Percentiles rank a stretch among this genome's conserved stretches.
Evolutionary conservation across 148 eudicot genomes (phyloP).

Genomic region (Talinum fruticosum): DNA sequence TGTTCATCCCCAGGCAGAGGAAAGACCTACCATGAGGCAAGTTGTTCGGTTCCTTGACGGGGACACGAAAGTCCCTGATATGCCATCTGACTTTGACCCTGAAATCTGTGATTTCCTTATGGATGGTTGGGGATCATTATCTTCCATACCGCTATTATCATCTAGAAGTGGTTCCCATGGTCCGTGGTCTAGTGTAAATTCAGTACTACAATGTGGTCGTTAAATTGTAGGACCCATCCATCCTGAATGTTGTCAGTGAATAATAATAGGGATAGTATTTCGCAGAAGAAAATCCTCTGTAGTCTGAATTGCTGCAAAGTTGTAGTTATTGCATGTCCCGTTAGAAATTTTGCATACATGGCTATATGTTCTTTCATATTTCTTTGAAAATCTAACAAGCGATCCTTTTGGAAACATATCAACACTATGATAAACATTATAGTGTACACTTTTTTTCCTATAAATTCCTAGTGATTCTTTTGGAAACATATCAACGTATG

Average conservation of each 20-base stretch:
- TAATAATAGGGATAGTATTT: no score
- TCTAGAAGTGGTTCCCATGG: neutral
- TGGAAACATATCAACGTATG: neutral
- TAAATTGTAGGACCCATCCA: neutral
- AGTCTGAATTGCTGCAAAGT: no score
- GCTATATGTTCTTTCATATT: no score
- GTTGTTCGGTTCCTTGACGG: conserved; percentile 23
- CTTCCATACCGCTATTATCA: neutral
- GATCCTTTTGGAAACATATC: no score
- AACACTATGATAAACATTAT: no score
- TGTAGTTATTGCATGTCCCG: no score
- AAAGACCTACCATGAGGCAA: conserved; percentile 35
- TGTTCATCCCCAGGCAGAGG: conserved; percentile 25
- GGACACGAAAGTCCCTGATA: conserved; percentile 14
- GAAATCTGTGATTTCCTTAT: neutral
- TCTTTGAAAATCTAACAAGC: no score
- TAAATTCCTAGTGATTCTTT: no score
- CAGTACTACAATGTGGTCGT: conserved; percentile 15
- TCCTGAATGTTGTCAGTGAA: neutral
- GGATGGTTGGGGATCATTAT: neutral
- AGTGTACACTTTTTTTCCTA: no score
- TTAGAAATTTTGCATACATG: no score
- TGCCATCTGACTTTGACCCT: conserved; percentile 6
- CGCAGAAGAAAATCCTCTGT: no score
- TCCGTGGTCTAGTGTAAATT: neutral